These are phyloP conservation scores for Saccharomycopsis selenospora DNA, from an alignment of 805 yeast genomes.

Conservation along the genomic window DNA sequence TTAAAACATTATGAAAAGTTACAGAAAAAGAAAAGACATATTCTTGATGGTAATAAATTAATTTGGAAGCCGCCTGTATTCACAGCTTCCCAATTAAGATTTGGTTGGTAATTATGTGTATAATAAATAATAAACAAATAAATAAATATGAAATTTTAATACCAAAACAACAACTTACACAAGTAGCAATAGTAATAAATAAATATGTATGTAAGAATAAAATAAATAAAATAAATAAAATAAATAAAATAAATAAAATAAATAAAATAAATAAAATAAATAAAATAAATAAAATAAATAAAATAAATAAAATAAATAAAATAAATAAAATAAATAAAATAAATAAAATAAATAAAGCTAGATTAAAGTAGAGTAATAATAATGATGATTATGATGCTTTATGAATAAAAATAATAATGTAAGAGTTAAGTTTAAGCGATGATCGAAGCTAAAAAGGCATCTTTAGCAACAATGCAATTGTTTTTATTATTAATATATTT, in stretches of 20 bases:
- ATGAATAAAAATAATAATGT: too few species aligned
- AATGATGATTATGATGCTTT: too few species aligned
- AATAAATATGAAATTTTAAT: neutral
- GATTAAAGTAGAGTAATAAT: too few species aligned
- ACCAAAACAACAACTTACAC: neutral
- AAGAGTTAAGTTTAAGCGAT: neutral
- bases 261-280: neutral
- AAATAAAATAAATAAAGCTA: too few species aligned
- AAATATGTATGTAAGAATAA: neutral
- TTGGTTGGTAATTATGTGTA: slow-evolving; percentile 70
- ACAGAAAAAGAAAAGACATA: slow-evolving; percentile 65
- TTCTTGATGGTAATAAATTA: slow-evolving; percentile 62
- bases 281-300: too few species aligned
- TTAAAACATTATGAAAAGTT: slow-evolving; percentile 66
- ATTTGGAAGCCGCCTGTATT: slow-evolving; percentile 92
- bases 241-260: neutral
- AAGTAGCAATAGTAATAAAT: too few species aligned
- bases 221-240: neutral
- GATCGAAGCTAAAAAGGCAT: slow-evolving; percentile 26
- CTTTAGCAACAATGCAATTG: slow-evolving; percentile 53
- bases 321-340: too few species aligned
- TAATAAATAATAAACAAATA: neutral
- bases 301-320: too few species aligned
- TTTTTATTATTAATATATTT: slow-evolving; percentile 62
- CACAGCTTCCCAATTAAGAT: slow-evolving; percentile 91